A percentile compares a stretch with the other conserved stretches of the same genome.
Evolutionary conservation across 2,329 filamentous ascomycete species (phyloP).

Genomic region (Fusarium neocosmosporiellum): DNA sequence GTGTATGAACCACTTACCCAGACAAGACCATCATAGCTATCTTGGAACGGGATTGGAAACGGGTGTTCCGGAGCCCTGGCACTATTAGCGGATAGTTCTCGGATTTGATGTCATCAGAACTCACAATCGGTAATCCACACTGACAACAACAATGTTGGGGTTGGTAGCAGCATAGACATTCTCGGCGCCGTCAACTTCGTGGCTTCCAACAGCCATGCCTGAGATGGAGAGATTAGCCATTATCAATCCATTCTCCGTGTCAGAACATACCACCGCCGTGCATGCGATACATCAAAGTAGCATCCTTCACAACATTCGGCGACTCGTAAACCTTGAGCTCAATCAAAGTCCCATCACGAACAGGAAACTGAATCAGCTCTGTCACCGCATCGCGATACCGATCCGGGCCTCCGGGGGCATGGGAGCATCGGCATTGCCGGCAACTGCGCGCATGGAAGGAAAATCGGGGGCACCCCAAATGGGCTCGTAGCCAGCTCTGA

Average conservation of each 20-base stretch:
- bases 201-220: conserved; percentile 38
- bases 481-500: neutral
- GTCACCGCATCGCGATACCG: conserved; percentile 23
- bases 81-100: neutral
- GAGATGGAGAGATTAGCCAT: neutral
- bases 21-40: conserved; percentile 37
- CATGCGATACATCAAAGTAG: conserved; percentile 39
- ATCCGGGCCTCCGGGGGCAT: conserved; percentile 36
- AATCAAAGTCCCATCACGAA: conserved; percentile 28
- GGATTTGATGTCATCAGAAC: neutral
- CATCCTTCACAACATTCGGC: conserved; percentile 1
- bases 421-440: conserved; percentile 26
- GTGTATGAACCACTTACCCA: conserved; percentile 17
- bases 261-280: conserved; percentile 37
- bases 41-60: conserved; percentile 34
- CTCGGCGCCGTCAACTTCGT: conserved; percentile 39
- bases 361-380: conserved; percentile 20
- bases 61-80: conserved; percentile 36
- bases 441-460: neutral
- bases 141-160: conserved; percentile 35
- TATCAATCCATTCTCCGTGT: neutral
- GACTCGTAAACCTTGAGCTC: conserved; percentile 39
- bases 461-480: neutral
- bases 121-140: conserved; percentile 37
- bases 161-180: conserved; percentile 35